phyloP scores from a whole-genome alignment of 2,329 filamentous ascomycete species.

The Neonectria magnoliae region DNA sequence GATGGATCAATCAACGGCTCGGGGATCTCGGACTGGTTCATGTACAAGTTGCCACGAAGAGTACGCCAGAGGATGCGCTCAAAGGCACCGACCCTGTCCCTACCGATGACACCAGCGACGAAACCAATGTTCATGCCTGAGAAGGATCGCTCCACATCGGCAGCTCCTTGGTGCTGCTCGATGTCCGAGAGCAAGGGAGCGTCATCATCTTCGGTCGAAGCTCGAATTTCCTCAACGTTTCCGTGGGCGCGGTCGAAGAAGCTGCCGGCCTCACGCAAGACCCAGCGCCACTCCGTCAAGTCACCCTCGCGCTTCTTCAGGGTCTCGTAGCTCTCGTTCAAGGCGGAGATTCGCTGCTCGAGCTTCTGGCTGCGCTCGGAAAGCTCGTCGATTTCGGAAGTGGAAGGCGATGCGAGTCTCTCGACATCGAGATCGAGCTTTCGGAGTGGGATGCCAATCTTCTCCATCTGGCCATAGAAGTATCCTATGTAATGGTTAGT shows the following conservation, averaged over 20 bases:
- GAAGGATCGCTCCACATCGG: conserved; percentile 85
- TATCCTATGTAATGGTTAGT: conserved; percentile 71
- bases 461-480: conserved; percentile 96
- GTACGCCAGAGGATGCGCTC: conserved; percentile 98
- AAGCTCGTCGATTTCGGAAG: conserved; percentile 95
- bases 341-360: conserved; percentile 87
- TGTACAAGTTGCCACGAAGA: conserved; percentile 96
- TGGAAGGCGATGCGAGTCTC: conserved; percentile 85
- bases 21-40: conserved; percentile 99
- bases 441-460: conserved; percentile 84
- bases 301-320: conserved; percentile 98
- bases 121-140: conserved; percentile 99
- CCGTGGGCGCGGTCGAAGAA: conserved; percentile 98
- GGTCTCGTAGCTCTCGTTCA: conserved; percentile 99
- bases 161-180: conserved; percentile 77
- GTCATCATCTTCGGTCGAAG: conserved; percentile 89
- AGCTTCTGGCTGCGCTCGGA: conserved; percentile 91
- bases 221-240: conserved; percentile 95
- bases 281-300: conserved; percentile 98
- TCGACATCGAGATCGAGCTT: conserved; percentile 92
- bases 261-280: conserved; percentile 91
- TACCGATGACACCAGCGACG: conserved; percentile 92
- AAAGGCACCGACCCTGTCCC: conserved; percentile 93
- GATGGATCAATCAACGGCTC: conserved; percentile 91
- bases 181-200: conserved; percentile 93